Percentiles rank a stretch among this genome's conserved stretches.
These are phyloP conservation scores for Linum lewisii DNA, from an alignment of 345 rosid species.

Conservation along the genomic window DNA sequence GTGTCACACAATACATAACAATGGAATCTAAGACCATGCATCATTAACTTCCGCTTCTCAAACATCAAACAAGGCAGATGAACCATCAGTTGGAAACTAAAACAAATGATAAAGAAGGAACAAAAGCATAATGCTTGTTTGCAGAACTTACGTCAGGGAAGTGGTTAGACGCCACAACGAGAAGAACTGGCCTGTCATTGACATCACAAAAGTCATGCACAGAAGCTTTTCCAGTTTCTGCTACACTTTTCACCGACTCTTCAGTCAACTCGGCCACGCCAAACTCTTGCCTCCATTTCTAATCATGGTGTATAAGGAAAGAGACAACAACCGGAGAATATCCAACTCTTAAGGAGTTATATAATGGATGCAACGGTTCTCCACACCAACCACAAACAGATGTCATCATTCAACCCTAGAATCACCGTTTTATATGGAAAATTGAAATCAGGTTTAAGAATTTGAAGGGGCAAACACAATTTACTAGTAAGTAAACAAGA, in stretches of 20 bases:
- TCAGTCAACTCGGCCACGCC: slow-evolving; percentile 52
- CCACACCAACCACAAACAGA: too few species aligned
- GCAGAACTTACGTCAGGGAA: slow-evolving; percentile 50
- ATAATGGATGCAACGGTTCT: too few species aligned
- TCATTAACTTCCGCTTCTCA: too few species aligned
- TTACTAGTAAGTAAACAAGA: not conserved
- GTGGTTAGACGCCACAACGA: slow-evolving; percentile 81
- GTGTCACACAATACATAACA: not conserved
- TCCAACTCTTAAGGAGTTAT: too few species aligned
- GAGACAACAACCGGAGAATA: not conserved
- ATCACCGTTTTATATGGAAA: not conserved
- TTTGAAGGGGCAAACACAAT: not conserved
- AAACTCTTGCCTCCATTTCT: slow-evolving; percentile 91
- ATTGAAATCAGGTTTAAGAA: not conserved
- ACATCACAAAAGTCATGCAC: slow-evolving; percentile 67
- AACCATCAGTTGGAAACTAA: too few species aligned
- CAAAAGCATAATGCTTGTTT: too few species aligned
- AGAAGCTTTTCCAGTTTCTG: slow-evolving; percentile 65
- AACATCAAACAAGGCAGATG: too few species aligned
- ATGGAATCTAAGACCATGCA: too few species aligned
- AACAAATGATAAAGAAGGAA: too few species aligned
- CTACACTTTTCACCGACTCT: slow-evolving; percentile 46
- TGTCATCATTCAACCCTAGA: too few species aligned
- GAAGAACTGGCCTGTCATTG: slow-evolving; percentile 60
- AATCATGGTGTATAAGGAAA: slow-evolving; percentile 20